Base-by-base conservation (phyloP, 2,329 filamentous ascomycete genomes). In the Hymenoscyphus fraxineus region DNA sequence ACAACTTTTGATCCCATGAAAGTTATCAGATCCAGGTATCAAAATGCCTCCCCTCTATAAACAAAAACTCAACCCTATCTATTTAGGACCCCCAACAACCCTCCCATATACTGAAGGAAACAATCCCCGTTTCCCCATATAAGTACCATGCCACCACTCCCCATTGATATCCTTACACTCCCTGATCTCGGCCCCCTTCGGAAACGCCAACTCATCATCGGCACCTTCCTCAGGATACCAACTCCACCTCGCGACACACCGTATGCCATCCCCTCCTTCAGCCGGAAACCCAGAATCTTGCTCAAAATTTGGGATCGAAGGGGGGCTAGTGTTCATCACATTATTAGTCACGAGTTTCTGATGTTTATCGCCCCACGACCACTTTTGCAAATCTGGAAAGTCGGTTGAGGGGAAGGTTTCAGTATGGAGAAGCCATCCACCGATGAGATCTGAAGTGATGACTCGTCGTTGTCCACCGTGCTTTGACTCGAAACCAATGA, bases 141-240 rank as follows among this genome's bases (percentile, higher is more conserved):
- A 97, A 35, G 87, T 87, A 0, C 94, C 94, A 78, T 89, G 90
- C 73, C 85, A 93, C 93, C 93, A 98, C 75, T 97, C 93, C 19
- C 89, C 91, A 75, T 97, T 97, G 58, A 96, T 86, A 76, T 95
- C 90, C 75, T 94, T 89, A 44, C 90, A 86, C 78, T 98, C 94
- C 6, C 83, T 83, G 15, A 98, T 85, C 76, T 95, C 91, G 0
- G 93, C 93, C 10, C 90, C 88, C 60, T 87, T 88, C 0, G 94
- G 94, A 71, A 98, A 97, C 67, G 88, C 77, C 51, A 98, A 78
- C 78, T 98, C 94, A 74, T 97, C 81, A 1, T 84, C 84, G 0
- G 78, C 81, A 6, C 79, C 82, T 0, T 82, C 77, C 2, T 84
- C 83, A 0, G 92, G 92, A 73, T 89, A 93, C 82, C 92, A 96